A percentile compares a stretch with the other conserved stretches of the same genome.
Evolutionary conservation across 1,284 basidiomycete genomes (phyloP).

Genomic region (Cryptococcus sp.): DNA sequence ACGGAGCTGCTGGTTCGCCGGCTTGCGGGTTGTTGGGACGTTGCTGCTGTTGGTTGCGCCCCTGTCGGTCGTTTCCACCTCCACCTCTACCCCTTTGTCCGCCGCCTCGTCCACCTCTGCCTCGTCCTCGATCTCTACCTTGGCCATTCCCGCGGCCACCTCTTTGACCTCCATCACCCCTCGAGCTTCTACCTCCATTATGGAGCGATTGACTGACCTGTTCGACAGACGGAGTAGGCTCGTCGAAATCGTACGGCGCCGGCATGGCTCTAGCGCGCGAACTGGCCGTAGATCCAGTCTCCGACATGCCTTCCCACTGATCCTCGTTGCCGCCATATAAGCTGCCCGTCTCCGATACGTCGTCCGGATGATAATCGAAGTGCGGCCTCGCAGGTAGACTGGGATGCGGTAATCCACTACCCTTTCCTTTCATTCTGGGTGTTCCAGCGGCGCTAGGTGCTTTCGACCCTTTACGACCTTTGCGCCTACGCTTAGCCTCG

Average conservation of each 20-base stretch:
- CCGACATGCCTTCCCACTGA: constrained; percentile 26
- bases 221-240: constrained; percentile 2
- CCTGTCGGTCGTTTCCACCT: constrained; percentile 3
- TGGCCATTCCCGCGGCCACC: constrained; percentile 28
- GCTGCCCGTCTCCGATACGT: constrained; percentile 26
- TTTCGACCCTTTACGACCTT: constrained; percentile 22
- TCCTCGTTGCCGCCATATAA: constrained; percentile 27
- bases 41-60: background rate
- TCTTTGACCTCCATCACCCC: constrained; percentile 25
- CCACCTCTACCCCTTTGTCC: constrained; percentile 4
- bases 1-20: background rate
- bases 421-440: constrained; percentile 3
- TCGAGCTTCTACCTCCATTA: constrained; percentile 27
- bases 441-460: constrained; percentile 6
- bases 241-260: constrained; percentile 35
- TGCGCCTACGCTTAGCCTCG: constrained; percentile 54
- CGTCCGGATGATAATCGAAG: constrained; percentile 42
- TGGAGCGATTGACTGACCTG: constrained; percentile 8
- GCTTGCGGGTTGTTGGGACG: constrained; percentile 5
- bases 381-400: constrained; percentile 39
- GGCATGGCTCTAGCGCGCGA: constrained; percentile 24
- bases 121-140: constrained; percentile 32
- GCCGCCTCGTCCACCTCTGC: constrained; percentile 16
- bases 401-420: constrained; percentile 8
- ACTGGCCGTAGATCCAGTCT: constrained; percentile 18